Evolutionary conservation across 2,329 filamentous ascomycete species (phyloP).

Genomic region (Fusarium verrucosum): DNA sequence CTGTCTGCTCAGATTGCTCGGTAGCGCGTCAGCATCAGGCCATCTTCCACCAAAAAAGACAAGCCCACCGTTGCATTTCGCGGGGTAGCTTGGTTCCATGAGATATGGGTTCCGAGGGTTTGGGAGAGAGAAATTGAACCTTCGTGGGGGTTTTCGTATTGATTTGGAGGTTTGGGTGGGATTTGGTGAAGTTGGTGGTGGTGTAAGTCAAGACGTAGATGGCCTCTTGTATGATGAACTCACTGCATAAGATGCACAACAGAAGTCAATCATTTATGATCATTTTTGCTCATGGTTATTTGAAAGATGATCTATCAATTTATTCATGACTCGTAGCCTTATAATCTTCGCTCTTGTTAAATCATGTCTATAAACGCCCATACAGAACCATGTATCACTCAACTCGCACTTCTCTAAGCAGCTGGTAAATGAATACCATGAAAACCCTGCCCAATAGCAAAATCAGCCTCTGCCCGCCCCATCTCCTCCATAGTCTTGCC

Average conservation of each 20-base stretch:
- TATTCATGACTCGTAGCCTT: background rate
- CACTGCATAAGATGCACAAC: background rate
- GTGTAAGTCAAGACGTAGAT: background rate
- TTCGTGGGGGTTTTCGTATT: conserved; percentile 16
- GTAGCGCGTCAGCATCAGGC: conserved; percentile 39
- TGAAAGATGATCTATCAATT: background rate
- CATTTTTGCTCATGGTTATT: background rate
- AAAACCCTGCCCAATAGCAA: conserved; percentile 70
- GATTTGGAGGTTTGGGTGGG: background rate
- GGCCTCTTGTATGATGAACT: background rate
- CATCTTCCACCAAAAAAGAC: conserved; percentile 32
- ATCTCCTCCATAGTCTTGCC: conserved; percentile 70
- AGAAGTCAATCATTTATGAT: too few species aligned
- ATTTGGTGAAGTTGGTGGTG: background rate
- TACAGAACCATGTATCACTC: background rate
- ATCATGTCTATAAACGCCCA: background rate
- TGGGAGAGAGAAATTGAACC: conserved; percentile 1
- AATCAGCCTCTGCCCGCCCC: conserved; percentile 69
- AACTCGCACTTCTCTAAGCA: background rate
- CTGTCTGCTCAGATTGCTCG: background rate
- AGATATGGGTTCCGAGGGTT: conserved; percentile 1
- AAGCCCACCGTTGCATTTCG: conserved; percentile 43
- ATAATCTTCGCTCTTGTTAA: background rate
- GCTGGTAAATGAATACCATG: conserved; percentile 64
- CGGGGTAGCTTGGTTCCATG: conserved; percentile 35